Base-by-base conservation (phyloP, 768 basidiomycete genomes). In the Lentinula guzmanii region DNA sequence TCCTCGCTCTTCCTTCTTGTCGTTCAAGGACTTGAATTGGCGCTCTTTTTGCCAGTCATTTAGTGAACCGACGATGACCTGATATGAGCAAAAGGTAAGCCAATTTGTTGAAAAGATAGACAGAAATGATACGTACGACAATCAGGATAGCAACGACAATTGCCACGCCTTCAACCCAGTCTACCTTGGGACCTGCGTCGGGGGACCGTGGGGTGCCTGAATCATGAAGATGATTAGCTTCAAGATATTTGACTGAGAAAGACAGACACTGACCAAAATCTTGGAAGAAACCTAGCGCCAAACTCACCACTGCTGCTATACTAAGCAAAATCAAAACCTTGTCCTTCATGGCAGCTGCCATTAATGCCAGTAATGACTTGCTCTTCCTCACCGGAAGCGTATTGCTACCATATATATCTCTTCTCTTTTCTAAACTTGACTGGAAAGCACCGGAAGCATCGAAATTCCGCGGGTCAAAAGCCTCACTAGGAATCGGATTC, bases 11-110 rank as follows among this genome's bases (percentile, higher is more conserved):
- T 98, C 96, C 74, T 96, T 96, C 75, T 95, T 90, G 66, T 90
- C 91, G 69, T 98, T 98, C 45, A 99, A 82, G 18, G 78, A 80
- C 68, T 89, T 86, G 79, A 99, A 99, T 74, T 98, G 97, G 1
- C 87, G 87, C 73, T 99, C 97, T 74, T 98, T 98, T 74, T 98
- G 95, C 90, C 92, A 99, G 74, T 99, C 97, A 69, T 98, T 98
- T 48, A 98, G 66, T 11, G 95, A 94, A 34, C 96, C 96, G 61
- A 99, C 96, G 46, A 93, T 67, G 61, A 93, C 88, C 89, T 90
- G 41, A 8, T 57, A 41, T 52, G 51, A 34, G 15, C 66, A 53
- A 52, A 41, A 52, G 43, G 48, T 24, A 37, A 45, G 21, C 28
- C 18, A 21, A 52, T 18, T 48, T 45, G 34, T 50, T 58, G 9